Conservation (phyloP, 495 filamentous ascomycete species). For the Tetracladium setigerum region DNA sequence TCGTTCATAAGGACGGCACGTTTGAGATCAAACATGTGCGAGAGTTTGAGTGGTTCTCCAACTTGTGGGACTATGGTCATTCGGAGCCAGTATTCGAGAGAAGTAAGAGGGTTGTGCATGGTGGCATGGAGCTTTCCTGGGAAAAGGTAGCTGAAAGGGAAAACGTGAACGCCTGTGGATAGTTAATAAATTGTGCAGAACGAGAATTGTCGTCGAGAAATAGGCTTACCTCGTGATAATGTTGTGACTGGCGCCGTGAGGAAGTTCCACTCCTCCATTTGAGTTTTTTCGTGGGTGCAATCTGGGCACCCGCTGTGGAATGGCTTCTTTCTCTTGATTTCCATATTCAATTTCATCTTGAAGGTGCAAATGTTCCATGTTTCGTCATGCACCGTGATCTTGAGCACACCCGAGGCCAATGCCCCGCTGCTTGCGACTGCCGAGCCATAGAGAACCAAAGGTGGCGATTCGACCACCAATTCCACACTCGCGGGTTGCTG, state of each 20-base stretch:
- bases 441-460: constrained; percentile 73
- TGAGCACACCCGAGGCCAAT: constrained; percentile 77
- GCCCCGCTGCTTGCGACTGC: constrained; percentile 74
- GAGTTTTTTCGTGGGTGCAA: constrained; percentile 60
- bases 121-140: constrained; percentile 81
- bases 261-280: constrained; percentile 73
- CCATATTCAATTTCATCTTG: constrained; percentile 58
- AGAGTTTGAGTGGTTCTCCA: constrained; percentile 55
- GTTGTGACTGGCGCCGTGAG: constrained; percentile 52
- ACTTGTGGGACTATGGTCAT: constrained; percentile 49
- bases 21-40: constrained; percentile 58
- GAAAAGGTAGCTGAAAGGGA: constrained; percentile 88
- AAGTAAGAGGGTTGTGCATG: constrained; percentile 62
- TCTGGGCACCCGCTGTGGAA: constrained; percentile 68
- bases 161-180: constrained; percentile 53
- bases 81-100: constrained; percentile 70
- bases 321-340: constrained; percentile 67
- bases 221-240: constrained; percentile 48
- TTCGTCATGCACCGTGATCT: constrained; percentile 58
- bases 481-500: constrained; percentile 48
- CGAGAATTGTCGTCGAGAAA: neutral
- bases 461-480: constrained; percentile 83
- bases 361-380: constrained; percentile 60
- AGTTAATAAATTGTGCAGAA: constrained; percentile 1
- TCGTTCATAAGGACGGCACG: constrained; percentile 57